Evolutionary conservation across 2,329 filamentous ascomycete genomes (phyloP), one percentile per base, ranked within the genome.

Genomic region (Arthrocladium fulminans): DNA sequence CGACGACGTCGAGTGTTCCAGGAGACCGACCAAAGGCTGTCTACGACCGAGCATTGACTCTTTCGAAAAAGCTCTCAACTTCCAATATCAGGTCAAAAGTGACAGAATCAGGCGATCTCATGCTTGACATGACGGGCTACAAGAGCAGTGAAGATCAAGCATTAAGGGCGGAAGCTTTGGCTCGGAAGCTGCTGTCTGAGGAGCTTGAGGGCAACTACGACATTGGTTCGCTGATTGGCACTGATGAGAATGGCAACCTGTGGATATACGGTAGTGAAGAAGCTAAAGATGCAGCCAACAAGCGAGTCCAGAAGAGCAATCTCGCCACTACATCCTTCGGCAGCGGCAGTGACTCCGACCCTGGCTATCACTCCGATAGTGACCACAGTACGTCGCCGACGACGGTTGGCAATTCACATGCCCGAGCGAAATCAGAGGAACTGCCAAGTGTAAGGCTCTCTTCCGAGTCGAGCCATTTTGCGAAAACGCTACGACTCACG

Each of bases 231-330:
- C 74, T 98, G 24, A 95, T 98, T 59, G 92, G 89, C 10, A 90
- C 92, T 38, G 92, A 98, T 62, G 88, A 94, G 61, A 81, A 92
- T 51, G 92, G 92, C 5, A 98, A 98, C 60, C 74, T 98, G n/a
- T 97, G 92, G 90, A 97, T 98, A 57, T 98, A 98, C 70, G 92
- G 88, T 68, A 97, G 89, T 59, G 89, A 97, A 65, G 89, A 95
- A 61, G 88, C 92, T 20, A 97, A 96, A 62, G 84, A 92, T 59
- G 84, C 86, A 5, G 90, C 90, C 25, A 83, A 83, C 70, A 82
- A 84, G 30, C 73, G 75, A 58, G 72, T 74, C 2, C 68, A 70
- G 1, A 63, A 81, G 51, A 71, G 71, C 22, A 68, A 71, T 3
- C 67, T 82, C 54, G 67, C 73, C 2, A 65, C 67, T 10, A 70